Conservation (phyloP, 2,329 filamentous ascomycete genomes). For the Paracamarosporium sp. region DNA sequence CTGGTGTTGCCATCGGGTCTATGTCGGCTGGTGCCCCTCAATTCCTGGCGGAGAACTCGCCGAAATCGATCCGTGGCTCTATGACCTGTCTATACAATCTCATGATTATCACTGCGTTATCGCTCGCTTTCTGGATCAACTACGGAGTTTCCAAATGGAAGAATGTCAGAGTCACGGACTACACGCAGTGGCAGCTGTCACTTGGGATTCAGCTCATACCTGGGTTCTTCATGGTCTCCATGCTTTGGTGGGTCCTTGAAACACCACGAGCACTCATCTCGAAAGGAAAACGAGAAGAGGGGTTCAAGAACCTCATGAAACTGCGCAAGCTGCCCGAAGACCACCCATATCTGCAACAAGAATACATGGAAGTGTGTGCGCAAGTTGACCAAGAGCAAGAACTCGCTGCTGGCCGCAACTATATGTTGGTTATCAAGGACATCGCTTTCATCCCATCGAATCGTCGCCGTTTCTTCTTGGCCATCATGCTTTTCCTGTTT, state of each 20-base stretch:
- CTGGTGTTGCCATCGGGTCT: slow-evolving; percentile 31
- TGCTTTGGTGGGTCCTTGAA: slow-evolving; percentile 41
- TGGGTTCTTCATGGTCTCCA: slow-evolving; percentile 29
- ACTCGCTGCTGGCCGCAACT: slow-evolving; percentile 32
- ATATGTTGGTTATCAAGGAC: slow-evolving; percentile 42
- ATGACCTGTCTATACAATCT: slow-evolving; percentile 51
- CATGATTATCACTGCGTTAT: slow-evolving; percentile 47
- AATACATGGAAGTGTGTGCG: slow-evolving; percentile 48
- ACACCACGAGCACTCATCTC: slow-evolving; percentile 42
- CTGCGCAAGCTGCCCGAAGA: slow-evolving; percentile 48
- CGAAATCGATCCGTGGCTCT: slow-evolving; percentile 50
- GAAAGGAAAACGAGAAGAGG: slow-evolving; percentile 32
- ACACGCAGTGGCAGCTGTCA: slow-evolving; percentile 47
- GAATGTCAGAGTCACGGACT: slow-evolving; percentile 23
- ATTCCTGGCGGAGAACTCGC: slow-evolving; percentile 51
- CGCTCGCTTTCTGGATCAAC: slow-evolving; percentile 44
- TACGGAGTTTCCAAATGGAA: slow-evolving; percentile 35
- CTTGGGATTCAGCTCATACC: slow-evolving; percentile 50
- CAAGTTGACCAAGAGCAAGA: slow-evolving; percentile 45
- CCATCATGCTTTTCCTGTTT: slow-evolving; percentile 48
- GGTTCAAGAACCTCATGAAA: slow-evolving; percentile 46
- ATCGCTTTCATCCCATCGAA: slow-evolving; percentile 20
- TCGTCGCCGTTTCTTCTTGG: slow-evolving; percentile 43
- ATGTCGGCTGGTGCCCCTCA: slow-evolving; percentile 42
- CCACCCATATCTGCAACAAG: slow-evolving; percentile 42